phyloP scores from a whole-genome alignment of 257 asterid species.

The Forsythia viridissima region DNA sequence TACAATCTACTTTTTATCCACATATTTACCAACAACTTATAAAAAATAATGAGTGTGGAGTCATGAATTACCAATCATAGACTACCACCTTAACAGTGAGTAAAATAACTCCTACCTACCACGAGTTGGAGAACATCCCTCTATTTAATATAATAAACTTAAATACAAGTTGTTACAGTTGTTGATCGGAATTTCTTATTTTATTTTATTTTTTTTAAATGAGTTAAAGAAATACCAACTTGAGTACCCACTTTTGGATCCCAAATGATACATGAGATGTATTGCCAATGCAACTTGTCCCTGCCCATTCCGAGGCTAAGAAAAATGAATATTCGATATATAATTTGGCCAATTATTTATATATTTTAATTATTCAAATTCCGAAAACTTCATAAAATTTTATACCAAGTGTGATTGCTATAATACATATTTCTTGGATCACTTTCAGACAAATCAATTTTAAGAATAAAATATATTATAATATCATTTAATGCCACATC shows the following conservation, averaged over 20 bases:
- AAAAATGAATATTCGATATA: neutral
- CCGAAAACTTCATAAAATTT: too few species aligned
- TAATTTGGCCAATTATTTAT: neutral
- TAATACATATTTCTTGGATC: too few species aligned
- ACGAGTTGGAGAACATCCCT: too few species aligned
- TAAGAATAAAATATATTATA: neutral
- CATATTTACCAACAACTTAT: too few species aligned
- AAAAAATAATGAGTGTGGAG: too few species aligned
- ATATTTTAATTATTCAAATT: neutral
- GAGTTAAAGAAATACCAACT: neutral
- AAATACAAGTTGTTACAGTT: neutral
- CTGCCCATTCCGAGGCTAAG: neutral
- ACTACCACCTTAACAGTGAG: too few species aligned
- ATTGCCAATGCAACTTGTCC: constrained; percentile 4
- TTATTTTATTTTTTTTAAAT: neutral
- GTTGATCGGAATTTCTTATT: neutral
- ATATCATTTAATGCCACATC: neutral
- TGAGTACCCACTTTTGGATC: neutral
- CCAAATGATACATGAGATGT: constrained; percentile 9
- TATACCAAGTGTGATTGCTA: too few species aligned
- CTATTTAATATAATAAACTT: too few species aligned
- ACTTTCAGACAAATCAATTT: too few species aligned
- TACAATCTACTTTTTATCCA: too few species aligned
- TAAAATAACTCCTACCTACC: too few species aligned
- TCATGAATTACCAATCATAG: too few species aligned